A percentile compares a stretch with the other conserved stretches of the same genome.
Evolutionary conservation across 148 eudicot genomes (phyloP).

Genomic region (Pharnaceum exiguum): DNA sequence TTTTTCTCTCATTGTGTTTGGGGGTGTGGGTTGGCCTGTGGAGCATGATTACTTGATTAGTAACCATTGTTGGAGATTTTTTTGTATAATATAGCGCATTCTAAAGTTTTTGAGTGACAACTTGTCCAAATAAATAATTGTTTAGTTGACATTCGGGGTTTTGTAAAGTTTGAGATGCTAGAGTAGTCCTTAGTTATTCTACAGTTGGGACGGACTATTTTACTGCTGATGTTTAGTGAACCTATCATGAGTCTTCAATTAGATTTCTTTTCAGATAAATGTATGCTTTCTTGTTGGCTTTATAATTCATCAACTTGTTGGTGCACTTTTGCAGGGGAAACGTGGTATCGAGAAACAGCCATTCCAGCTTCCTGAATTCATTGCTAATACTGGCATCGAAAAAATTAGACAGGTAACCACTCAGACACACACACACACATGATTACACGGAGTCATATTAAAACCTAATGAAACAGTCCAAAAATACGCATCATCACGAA

Average conservation of each 20-base stretch:
- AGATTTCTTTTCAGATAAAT: neutral
- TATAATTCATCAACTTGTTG: conserved; percentile 34
- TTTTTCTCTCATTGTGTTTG: conserved; percentile 33
- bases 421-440: neutral
- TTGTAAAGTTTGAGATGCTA: too few relatives aligned
- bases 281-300: conserved; percentile 6
- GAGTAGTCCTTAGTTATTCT: too few relatives aligned
- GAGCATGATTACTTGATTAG: conserved; percentile 18
- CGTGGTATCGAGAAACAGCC: conserved; percentile 98
- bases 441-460: too few relatives aligned
- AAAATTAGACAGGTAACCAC: conserved; percentile 87
- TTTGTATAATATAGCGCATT: neutral
- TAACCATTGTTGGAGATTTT: neutral
- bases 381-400: conserved; percentile 98
- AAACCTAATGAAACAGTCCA: too few relatives aligned
- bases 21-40: conserved; percentile 47
- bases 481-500: too few relatives aligned
- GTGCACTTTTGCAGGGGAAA: conserved; percentile 70
- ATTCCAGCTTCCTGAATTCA: conserved; percentile 98
- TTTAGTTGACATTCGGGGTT: too few relatives aligned
- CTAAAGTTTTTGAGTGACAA: neutral
- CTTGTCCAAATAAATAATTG: too few relatives aligned
- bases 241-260: neutral
- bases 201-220: too few relatives aligned
- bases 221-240: conserved; percentile 6